These are phyloP conservation scores for Podospora bellae-mahoneyi DNA, from an alignment of 495 filamentous ascomycete species.

Conservation along the genomic window DNA sequence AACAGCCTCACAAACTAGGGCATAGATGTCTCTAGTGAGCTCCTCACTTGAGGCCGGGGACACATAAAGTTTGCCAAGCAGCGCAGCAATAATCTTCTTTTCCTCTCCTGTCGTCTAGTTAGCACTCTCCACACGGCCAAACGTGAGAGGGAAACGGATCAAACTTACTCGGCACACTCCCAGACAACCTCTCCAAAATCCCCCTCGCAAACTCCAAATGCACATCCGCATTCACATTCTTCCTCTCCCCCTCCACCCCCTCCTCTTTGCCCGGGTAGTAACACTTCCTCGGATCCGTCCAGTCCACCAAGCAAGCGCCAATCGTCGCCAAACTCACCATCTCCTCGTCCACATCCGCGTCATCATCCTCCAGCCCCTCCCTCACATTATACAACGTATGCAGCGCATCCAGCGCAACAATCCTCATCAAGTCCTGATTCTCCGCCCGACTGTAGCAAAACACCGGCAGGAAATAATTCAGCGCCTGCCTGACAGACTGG, in stretches of 20 bases:
- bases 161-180: constrained; percentile 58
- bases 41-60: constrained; percentile 53
- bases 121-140: constrained; percentile 35
- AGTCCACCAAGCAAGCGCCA: constrained; percentile 79
- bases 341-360: constrained; percentile 73
- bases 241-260: constrained; percentile 53
- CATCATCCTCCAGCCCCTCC: constrained; percentile 69
- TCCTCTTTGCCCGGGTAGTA: constrained; percentile 58
- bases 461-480: constrained; percentile 94
- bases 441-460: constrained; percentile 80
- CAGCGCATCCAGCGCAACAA: constrained; percentile 64
- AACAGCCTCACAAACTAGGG: constrained; percentile 61
- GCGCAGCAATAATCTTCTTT: constrained; percentile 70
- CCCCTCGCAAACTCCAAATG: constrained; percentile 64
- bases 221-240: constrained; percentile 60
- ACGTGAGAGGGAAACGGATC: constrained; percentile 20
- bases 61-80: constrained; percentile 81
- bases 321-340: constrained; percentile 76
- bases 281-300: constrained; percentile 91
- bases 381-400: constrained; percentile 63
- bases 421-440: constrained; percentile 76
- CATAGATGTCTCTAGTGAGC: constrained; percentile 50
- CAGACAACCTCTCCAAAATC: constrained; percentile 56
- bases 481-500: constrained; percentile 79
- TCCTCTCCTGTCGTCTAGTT: constrained; percentile 62